Conservation (phyloP, 257 asterid genomes). For the Solanum neorickii region DNA sequence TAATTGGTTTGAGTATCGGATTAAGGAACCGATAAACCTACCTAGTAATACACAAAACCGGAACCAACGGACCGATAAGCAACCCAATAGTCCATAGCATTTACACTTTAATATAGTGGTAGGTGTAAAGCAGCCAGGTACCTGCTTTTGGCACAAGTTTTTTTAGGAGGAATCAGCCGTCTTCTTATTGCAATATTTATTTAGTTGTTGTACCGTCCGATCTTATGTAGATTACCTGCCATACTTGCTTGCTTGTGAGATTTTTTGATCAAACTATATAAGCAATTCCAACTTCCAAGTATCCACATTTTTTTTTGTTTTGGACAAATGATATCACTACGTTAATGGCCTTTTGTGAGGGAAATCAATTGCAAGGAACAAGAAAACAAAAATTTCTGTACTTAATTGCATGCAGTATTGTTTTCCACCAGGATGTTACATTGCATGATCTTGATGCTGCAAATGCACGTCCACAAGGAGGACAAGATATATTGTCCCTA, state of each 20-base stretch:
- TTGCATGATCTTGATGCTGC: conserved; percentile 98
- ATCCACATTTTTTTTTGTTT: background rate
- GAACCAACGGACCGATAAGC: background rate
- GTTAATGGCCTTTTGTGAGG: background rate
- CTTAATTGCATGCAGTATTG: background rate
- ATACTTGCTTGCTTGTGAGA: background rate
- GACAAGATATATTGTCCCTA: conserved; percentile 92
- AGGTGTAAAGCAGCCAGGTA: background rate
- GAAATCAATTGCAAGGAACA: background rate
- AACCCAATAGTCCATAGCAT: background rate
- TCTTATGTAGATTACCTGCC: background rate
- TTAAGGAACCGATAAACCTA: background rate
- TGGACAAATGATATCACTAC: background rate
- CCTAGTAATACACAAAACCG: background rate
- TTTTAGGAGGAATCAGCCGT: background rate
- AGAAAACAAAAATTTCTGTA: background rate
- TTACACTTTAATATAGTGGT: background rate
- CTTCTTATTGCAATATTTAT: background rate
- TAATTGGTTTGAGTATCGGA: background rate
- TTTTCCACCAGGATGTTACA: conserved; percentile 5
- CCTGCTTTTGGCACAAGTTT: background rate
- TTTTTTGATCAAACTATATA: background rate
- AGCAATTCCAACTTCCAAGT: background rate
- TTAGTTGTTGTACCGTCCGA: background rate
- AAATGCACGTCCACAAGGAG: conserved; percentile 98